Evolutionary conservation across 768 basidiomycete species (phyloP).

Genomic region (Termitomyces heimii): DNA sequence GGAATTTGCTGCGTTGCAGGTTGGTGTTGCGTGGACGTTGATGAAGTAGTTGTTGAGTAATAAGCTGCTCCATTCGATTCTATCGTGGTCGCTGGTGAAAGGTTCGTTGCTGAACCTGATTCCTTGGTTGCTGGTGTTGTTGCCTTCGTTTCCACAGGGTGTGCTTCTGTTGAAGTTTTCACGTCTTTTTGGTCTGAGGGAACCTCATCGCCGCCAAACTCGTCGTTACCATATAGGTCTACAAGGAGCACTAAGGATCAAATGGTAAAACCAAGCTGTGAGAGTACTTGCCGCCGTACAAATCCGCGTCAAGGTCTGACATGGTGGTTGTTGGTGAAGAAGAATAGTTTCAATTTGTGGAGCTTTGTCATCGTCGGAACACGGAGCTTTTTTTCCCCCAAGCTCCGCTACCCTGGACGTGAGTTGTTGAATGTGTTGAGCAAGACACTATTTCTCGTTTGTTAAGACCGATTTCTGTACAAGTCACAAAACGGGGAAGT

Average conservation of each 20-base stretch:
- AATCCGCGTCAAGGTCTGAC: conserved; percentile 85
- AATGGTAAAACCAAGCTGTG: neutral
- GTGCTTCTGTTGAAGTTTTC: conserved; percentile 20
- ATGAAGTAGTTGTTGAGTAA: conserved; percentile 16
- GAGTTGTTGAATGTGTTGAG: too few species aligned
- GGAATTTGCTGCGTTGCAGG: conserved; percentile 65
- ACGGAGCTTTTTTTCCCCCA: neutral
- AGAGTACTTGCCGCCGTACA: conserved; percentile 69
- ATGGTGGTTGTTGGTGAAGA: conserved; percentile 29
- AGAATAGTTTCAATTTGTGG: conserved; percentile 15
- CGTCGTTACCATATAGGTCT: conserved; percentile 78
- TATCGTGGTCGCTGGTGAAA: conserved; percentile 13
- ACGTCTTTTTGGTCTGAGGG: conserved; percentile 29
- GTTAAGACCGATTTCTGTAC: neutral
- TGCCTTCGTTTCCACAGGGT: conserved; percentile 16
- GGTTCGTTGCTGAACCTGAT: conserved; percentile 14
- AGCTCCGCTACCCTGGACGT: neutral
- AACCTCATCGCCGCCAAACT: conserved; percentile 41
- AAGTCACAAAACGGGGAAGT: neutral
- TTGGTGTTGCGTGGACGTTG: conserved; percentile 15
- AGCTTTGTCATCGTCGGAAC: conserved; percentile 13
- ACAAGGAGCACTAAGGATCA: neutral
- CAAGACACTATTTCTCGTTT: neutral
- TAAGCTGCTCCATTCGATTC: conserved; percentile 10
- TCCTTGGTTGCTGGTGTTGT: conserved; percentile 8